Evolutionary conservation across 768 basidiomycete genomes (phyloP).

Genomic region (Auriculariales sp.): DNA sequence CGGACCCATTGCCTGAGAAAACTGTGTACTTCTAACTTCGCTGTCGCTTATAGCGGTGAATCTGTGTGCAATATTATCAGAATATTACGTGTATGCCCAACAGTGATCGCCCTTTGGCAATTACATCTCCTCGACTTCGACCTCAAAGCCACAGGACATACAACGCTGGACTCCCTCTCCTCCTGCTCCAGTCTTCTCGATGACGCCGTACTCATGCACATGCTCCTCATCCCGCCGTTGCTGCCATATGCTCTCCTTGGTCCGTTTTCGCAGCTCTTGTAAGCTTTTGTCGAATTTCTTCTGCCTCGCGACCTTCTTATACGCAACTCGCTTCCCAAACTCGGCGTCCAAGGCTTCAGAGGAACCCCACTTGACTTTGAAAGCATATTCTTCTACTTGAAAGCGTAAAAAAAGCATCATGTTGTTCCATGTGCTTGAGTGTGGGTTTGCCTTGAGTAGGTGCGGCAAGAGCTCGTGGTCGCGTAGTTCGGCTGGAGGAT

Average conservation of each 20-base stretch:
- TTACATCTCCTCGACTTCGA: constrained; percentile 76
- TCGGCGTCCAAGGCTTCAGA: constrained; percentile 82
- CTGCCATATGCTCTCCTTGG: constrained; percentile 85
- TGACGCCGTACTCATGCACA: constrained; percentile 61
- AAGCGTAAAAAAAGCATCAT: constrained; percentile 96
- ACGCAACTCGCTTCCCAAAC: constrained; percentile 59
- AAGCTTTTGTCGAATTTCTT: constrained; percentile 91
- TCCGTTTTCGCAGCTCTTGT: constrained; percentile 67
- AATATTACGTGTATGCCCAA: too few relatives aligned
- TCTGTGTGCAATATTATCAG: too few relatives aligned
- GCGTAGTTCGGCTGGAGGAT: constrained; percentile 65
- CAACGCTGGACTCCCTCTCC: constrained; percentile 62
- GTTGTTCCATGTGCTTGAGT: constrained; percentile 89
- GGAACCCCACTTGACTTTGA: constrained; percentile 88
- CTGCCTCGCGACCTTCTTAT: constrained; percentile 82
- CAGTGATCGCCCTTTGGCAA: too few relatives aligned
- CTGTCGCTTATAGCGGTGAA: too few relatives aligned
- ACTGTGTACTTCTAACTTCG: too few relatives aligned
- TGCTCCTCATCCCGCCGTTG: constrained; percentile 77
- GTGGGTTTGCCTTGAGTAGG: constrained; percentile 85
- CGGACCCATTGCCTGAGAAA: too few relatives aligned
- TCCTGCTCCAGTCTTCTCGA: constrained; percentile 32
- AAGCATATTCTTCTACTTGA: constrained; percentile 94
- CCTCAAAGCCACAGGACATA: constrained; percentile 78
- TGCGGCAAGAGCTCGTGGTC: constrained; percentile 90